Conservation (phyloP, 2,329 filamentous ascomycete genomes). For the Penicillium sp. region DNA sequence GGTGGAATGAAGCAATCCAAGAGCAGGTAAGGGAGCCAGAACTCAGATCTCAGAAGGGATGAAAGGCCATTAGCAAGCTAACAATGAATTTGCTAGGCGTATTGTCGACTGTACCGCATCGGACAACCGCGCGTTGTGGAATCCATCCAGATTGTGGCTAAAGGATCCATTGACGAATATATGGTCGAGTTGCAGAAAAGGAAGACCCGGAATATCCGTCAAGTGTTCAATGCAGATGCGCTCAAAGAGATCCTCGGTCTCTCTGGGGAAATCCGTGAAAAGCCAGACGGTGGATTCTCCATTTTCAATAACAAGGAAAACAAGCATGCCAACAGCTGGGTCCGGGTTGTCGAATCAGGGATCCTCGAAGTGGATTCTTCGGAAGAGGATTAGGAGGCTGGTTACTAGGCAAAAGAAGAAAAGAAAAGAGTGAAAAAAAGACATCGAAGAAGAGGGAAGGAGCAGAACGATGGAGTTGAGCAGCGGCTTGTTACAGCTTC, state of each 20-base stretch:
- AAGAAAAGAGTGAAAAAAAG: neutral
- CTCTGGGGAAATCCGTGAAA: neutral
- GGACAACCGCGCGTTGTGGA: neutral
- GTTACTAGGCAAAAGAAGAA: neutral
- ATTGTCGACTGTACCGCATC: conserved; percentile 1
- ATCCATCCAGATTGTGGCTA: neutral
- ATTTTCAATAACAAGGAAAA: neutral
- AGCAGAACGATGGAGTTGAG: neutral
- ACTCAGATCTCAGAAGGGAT: no score
- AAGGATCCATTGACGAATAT: neutral
- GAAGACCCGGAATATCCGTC: neutral
- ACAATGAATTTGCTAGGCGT: neutral
- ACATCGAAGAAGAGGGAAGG: neutral
- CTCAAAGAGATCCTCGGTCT: neutral
- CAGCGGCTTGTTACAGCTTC: neutral
- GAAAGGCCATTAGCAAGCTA: neutral
- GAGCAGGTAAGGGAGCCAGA: neutral
- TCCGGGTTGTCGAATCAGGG: neutral
- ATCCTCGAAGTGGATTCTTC: neutral
- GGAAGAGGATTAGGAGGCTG: neutral
- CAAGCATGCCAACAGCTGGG: neutral
- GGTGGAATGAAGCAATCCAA: conserved; percentile 7
- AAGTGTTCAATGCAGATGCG: neutral
- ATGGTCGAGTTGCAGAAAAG: neutral
- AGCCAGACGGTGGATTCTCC: neutral